Base-by-base conservation (phyloP, 768 basidiomycete species). In the Tylopilus vinaceipallidus region DNA sequence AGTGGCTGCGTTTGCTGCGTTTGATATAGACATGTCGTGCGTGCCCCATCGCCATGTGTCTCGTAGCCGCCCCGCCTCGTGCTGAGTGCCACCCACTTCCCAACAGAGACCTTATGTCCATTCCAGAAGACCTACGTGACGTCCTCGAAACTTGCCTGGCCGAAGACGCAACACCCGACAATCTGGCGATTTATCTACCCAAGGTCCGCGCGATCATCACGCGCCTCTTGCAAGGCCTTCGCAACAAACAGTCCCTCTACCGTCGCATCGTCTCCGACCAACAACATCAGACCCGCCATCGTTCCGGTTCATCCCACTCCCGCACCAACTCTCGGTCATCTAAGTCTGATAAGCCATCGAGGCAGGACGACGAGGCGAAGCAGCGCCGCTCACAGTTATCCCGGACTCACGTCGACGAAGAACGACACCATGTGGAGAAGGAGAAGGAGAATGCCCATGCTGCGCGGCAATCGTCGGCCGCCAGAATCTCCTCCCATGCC, bases 151-250 rank as follows among this genome's bases (percentile, higher is more conserved):
- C 84, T 58, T 93, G 91, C 62, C 78, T 98, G 23, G 84, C 92
- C 5, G 95, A 98, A 69, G 91, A 95, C 46, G 92, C 95, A 29
- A 85, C 80, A 2, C 75, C 80, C 4, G 84, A 90, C 45, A 94
- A 88, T 54, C 84, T 99, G 43, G 89, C 94, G 39, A 73, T 85
- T 2, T 97, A 91, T 71, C 83, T 98, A 4, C 95, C 95, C 22
- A 82, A 80, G 56, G 95, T 99, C 40, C 86, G 95, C 45, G 78
- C 79, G 60, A 95, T 97, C 63, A 98, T 98, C 63, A 95, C 93
- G 30, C 84, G 81, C 62, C 76, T 99, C n/a, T 70, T 99, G 26
- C 88, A 93, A 60, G 95, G 95, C 13, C 76, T 99, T n/a, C 88
- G 95, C 43, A 80, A 73, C 42, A 98, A 98, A 68, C 95, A 99